Percentiles rank a stretch among this genome's conserved stretches.
Conservation (phyloP, 2,329 filamentous ascomycete genomes). For the Sporothrix dimorphospora region DNA sequence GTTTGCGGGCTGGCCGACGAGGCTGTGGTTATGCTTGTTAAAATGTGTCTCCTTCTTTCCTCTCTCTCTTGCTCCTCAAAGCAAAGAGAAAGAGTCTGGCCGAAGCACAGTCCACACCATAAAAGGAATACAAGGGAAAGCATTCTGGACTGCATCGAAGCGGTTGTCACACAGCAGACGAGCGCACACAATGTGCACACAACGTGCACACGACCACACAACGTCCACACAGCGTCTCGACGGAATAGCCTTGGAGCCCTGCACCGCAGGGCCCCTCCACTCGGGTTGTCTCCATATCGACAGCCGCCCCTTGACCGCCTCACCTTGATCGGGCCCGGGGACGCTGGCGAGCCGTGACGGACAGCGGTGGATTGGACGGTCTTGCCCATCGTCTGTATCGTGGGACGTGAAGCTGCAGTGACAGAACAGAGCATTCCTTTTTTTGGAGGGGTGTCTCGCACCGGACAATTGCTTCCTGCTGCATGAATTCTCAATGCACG, state of each 20-base stretch:
- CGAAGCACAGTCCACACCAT: background rate
- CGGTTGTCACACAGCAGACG: background rate
- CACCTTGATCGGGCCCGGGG: background rate
- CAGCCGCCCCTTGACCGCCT: conserved; percentile 17
- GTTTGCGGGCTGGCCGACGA: background rate
- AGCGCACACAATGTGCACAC: background rate
- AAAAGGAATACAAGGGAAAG: no score
- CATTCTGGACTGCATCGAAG: background rate
- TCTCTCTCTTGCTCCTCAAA: no score
- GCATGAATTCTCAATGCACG: conserved; percentile 13
- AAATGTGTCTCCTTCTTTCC: background rate
- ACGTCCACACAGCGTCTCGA: background rate
- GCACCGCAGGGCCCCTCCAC: background rate
- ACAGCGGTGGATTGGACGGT: background rate
- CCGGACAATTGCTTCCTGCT: conserved; percentile 1
- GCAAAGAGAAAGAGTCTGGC: background rate
- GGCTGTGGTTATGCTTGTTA: background rate
- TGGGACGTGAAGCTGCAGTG: background rate
- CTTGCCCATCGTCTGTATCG: background rate
- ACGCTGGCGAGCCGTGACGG: background rate
- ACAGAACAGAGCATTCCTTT: background rate
- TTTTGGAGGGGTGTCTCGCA: background rate
- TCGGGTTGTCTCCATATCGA: conserved; percentile 17
- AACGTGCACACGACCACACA: background rate
- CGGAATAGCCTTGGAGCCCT: background rate